A percentile compares a stretch with the other conserved stretches of the same genome.
Evolutionary conservation across 148 eudicot species (phyloP).

Genomic region (Pouteria glomerata): DNA sequence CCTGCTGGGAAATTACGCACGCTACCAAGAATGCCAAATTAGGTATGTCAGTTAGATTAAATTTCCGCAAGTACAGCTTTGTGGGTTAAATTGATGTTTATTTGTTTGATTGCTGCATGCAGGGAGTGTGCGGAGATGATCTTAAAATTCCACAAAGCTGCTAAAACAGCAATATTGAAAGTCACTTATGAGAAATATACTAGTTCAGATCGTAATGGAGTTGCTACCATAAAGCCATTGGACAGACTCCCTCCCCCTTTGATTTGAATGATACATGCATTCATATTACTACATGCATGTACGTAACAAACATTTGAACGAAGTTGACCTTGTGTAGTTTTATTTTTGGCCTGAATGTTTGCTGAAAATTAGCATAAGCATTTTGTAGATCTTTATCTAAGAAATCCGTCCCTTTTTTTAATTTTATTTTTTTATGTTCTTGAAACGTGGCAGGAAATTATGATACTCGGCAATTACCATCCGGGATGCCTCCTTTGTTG

Average conservation of each 20-base stretch:
- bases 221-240: conserved; percentile 60
- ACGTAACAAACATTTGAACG: background rate
- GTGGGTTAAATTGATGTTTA: background rate
- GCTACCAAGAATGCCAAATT: conserved; percentile 50
- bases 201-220: conserved; percentile 32
- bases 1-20: conserved; percentile 58
- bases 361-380: background rate
- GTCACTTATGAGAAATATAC: conserved; percentile 66
- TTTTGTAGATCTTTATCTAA: background rate
- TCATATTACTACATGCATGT: no score
- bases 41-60: conserved; percentile 33
- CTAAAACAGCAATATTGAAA: conserved; percentile 40
- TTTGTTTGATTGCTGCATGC: conserved; percentile 17
- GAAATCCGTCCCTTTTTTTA: no score
- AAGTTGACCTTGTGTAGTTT: background rate
- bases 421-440: background rate
- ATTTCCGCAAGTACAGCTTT: background rate
- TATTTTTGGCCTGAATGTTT: background rate
- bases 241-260: conserved; percentile 43
- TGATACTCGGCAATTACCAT: no score
- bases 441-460: conserved; percentile 1
- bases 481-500: no score
- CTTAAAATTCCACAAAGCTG: conserved; percentile 60
- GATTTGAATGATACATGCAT: background rate
- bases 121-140: conserved; percentile 84